Evolutionary conservation across 495 filamentous ascomycete genomes (phyloP).

Genomic region (Beverwykella pulmonaria): DNA sequence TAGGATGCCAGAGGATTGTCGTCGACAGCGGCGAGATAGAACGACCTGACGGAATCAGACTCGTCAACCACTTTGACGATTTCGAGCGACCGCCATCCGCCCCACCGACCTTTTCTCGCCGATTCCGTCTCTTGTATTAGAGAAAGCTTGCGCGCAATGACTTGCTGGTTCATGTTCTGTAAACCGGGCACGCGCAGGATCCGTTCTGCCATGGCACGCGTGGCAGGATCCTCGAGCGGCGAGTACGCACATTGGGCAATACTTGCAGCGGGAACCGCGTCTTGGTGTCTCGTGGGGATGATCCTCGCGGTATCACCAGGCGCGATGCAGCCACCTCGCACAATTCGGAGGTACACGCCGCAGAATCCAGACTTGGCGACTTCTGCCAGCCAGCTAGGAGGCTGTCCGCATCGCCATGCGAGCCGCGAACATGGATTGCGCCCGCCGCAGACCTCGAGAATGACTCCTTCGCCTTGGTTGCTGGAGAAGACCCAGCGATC

Average conservation of each 20-base stretch:
- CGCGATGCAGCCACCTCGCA: not conserved
- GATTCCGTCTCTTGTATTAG: slow-evolving; percentile 1
- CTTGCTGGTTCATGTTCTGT: slow-evolving; percentile 10
- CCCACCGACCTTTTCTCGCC: not conserved
- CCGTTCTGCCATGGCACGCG: not conserved
- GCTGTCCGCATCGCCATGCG: slow-evolving; percentile 3
- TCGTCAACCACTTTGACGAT: slow-evolving; percentile 2
- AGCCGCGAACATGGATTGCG: not conserved
- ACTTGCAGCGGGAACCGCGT: not conserved
- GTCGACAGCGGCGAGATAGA: slow-evolving; percentile 2
- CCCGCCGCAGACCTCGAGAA: slow-evolving; percentile 1
- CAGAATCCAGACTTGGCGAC: slow-evolving; percentile 1
- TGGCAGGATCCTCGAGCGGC: not conserved
- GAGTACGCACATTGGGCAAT: slow-evolving; percentile 2
- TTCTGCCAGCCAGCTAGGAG: not conserved
- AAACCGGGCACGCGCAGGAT: not conserved
- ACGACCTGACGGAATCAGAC: not conserved
- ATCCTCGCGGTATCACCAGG: not conserved
- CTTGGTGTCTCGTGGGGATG: not conserved
- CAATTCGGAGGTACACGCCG: not conserved
- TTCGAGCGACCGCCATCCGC: not conserved
- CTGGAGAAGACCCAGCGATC: not conserved
- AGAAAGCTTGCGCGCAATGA: slow-evolving; percentile 3
- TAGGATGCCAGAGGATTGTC: slow-evolving; percentile 2
- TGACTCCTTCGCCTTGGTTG: not conserved